Percentiles rank a stretch among this genome's conserved stretches.
These are phyloP conservation scores for Tephrocybe rancida DNA, from an alignment of 768 basidiomycete species.

Conservation along the genomic window DNA sequence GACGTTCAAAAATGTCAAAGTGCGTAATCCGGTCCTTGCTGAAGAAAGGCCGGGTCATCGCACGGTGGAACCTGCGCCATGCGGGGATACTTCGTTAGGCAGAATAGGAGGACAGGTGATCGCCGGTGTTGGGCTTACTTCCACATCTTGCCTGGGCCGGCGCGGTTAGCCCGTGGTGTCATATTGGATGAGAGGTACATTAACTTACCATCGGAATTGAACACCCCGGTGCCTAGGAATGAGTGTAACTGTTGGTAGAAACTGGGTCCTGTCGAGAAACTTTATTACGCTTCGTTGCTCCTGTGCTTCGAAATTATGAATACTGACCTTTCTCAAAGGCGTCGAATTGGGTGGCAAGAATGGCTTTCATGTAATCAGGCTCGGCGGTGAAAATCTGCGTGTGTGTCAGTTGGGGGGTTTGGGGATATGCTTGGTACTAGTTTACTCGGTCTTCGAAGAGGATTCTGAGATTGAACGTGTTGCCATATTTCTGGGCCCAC, in stretches of 20 bases:
- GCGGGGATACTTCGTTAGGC: background rate
- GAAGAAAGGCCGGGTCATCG: slow-evolving; percentile 76
- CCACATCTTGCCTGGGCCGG: slow-evolving; percentile 62
- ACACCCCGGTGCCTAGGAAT: slow-evolving; percentile 58
- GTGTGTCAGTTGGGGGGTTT: background rate
- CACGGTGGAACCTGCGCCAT: slow-evolving; percentile 55
- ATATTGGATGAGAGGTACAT: background rate
- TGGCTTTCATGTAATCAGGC: slow-evolving; percentile 50
- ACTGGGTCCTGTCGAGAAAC: slow-evolving; percentile 21
- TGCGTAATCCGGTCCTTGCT: slow-evolving; percentile 59
- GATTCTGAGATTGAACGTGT: slow-evolving; percentile 27
- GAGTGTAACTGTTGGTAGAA: slow-evolving; percentile 29
- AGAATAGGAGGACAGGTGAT: background rate
- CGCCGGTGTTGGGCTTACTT: slow-evolving; percentile 44
- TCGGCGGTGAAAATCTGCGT: slow-evolving; percentile 43
- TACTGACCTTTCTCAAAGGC: slow-evolving; percentile 44
- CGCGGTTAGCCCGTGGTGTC: background rate
- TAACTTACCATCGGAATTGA: slow-evolving; percentile 58
- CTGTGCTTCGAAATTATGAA: background rate
- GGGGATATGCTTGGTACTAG: background rate
- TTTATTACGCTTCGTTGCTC: slow-evolving; percentile 4
- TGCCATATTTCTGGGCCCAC: slow-evolving; percentile 23
- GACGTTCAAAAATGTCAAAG: slow-evolving; percentile 63
- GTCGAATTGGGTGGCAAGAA: slow-evolving; percentile 50
- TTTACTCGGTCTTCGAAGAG: slow-evolving; percentile 33